These are phyloP conservation scores for Clonostachys chloroleuca DNA, from an alignment of 2,329 filamentous ascomycete species.

Conservation along the genomic window DNA sequence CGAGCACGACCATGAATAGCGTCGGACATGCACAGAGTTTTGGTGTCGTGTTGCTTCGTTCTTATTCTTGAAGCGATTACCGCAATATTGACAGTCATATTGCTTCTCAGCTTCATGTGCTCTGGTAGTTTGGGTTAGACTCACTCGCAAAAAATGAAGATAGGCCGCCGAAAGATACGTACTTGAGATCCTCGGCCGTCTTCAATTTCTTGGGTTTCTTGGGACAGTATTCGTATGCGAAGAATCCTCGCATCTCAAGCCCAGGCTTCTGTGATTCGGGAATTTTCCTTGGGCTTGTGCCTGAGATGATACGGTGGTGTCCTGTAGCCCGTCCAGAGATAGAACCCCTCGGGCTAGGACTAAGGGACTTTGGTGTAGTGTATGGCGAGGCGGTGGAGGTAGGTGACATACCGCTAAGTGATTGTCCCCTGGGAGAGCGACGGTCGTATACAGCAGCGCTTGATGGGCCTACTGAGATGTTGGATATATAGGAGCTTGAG, in stretches of 20 bases:
- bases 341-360: slow-evolving; percentile 43
- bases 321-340: slow-evolving; percentile 26
- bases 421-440: slow-evolving; percentile 38
- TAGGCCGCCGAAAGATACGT: slow-evolving; percentile 23
- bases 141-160: not conserved
- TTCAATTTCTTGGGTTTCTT: slow-evolving; percentile 98
- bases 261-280: slow-evolving; percentile 41
- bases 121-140: slow-evolving; percentile 40
- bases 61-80: slow-evolving; percentile 97
- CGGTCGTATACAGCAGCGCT: slow-evolving; percentile 40
- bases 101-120: slow-evolving; percentile 92
- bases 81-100: slow-evolving; percentile 88
- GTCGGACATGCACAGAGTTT: slow-evolving; percentile 87
- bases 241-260: slow-evolving; percentile 37
- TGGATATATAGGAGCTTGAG: slow-evolving; percentile 43
- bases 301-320: slow-evolving; percentile 42
- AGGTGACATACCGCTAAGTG: slow-evolving; percentile 45
- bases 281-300: slow-evolving; percentile 46
- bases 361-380: slow-evolving; percentile 39
- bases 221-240: slow-evolving; percentile 88
- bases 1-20: slow-evolving; percentile 95
- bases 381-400: slow-evolving; percentile 45
- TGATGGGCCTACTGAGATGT: slow-evolving; percentile 32
- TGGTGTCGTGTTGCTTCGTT: slow-evolving; percentile 96
- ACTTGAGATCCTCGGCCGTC: slow-evolving; percentile 78